A percentile compares a stretch with the other conserved stretches of the same genome.
phyloP scores from a whole-genome alignment of 108 stramenopile genomes.

The Nannochloropsis granulata region DNA sequence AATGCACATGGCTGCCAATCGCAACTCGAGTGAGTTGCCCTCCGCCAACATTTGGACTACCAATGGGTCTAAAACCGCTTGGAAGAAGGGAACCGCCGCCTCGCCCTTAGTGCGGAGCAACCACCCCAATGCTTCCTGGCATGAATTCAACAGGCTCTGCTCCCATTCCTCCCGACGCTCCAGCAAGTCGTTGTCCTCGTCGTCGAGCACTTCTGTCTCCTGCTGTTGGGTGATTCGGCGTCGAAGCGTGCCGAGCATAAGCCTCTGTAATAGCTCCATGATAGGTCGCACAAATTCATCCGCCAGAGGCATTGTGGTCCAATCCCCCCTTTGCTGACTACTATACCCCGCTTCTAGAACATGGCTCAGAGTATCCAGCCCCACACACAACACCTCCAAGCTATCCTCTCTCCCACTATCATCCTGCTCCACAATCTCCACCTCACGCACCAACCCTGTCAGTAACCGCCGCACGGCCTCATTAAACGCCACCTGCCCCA shows the following conservation, averaged over 20 bases:
- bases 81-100: neutral
- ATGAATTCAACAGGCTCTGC: neutral
- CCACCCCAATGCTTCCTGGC: neutral
- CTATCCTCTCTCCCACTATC: no score
- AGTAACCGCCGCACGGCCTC: no score
- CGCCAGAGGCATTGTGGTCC: neutral
- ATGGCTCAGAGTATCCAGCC: no score
- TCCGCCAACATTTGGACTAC: neutral
- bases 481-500: no score
- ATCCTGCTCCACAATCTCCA: no score
- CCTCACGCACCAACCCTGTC: no score
- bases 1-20: neutral
- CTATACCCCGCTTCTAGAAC: no score
- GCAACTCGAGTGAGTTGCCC: neutral
- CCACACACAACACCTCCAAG: no score
- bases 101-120: neutral
- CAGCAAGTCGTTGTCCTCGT: neutral
- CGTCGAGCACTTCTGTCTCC: neutral
- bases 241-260: neutral
- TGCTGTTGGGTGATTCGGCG: neutral
- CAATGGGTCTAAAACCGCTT: neutral
- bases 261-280: neutral
- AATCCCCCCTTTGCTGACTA: no score
- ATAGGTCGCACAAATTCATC: neutral
- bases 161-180: neutral